Conservation (phyloP, 495 filamentous ascomycete species). For the Aspergillus campestris region DNA sequence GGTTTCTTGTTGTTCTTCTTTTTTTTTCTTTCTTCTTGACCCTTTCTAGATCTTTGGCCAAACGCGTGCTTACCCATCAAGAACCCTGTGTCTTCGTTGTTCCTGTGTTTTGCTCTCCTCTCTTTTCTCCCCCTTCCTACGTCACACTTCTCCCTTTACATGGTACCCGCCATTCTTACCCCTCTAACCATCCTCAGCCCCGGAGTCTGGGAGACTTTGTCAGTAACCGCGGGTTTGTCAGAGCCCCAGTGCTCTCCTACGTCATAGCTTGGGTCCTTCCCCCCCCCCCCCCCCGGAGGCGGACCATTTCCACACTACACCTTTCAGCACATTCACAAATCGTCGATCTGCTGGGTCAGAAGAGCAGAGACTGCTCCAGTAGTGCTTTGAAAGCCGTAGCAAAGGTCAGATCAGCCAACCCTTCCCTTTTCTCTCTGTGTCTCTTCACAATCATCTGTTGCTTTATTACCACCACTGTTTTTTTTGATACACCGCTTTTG, state of each 20-base stretch:
- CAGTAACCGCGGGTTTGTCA: constrained; percentile 12
- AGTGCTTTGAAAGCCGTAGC: constrained; percentile 1
- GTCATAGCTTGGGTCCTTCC: constrained; percentile 23
- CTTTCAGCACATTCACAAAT: constrained; percentile 12
- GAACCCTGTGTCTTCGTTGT: no score
- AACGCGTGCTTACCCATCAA: no score
- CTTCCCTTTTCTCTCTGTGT: constrained; percentile 17
- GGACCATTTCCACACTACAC: constrained; percentile 15
- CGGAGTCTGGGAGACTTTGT: neutral
- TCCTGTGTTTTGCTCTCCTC: no score
- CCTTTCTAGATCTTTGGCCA: no score
- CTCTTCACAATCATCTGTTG: constrained; percentile 4
- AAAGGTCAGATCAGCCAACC: constrained; percentile 20
- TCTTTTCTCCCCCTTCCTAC: neutral
- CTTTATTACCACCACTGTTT: neutral
- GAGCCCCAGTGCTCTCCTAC: constrained; percentile 23
- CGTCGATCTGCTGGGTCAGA: constrained; percentile 23
- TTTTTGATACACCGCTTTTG: constrained; percentile 15
- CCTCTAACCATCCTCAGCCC: neutral
- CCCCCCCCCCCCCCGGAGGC: constrained; percentile 23
- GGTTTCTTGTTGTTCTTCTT: neutral
- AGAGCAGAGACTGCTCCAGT: constrained; percentile 10
- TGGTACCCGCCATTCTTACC: neutral
- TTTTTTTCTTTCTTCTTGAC: neutral
- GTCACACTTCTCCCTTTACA: neutral